Base-by-base conservation (phyloP, 768 basidiomycete species). In the Mycena galopus region DNA sequence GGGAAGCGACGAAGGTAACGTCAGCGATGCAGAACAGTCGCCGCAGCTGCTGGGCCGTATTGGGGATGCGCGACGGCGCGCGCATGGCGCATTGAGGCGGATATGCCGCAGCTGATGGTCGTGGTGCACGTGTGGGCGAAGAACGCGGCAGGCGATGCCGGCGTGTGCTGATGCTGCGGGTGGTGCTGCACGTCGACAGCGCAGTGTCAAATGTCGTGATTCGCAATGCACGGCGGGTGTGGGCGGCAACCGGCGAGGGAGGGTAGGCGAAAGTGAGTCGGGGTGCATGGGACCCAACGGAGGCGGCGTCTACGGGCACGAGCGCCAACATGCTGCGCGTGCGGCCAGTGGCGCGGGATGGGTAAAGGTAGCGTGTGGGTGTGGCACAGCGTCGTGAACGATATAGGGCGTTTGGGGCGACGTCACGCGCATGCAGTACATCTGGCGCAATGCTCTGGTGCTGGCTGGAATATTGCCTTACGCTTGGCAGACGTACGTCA, bases 81-180 rank as follows among this genome's bases (percentile, higher is more conserved):
- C 35, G 35, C 35, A 14, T 37, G 35, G 35, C 35, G 35, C 35
- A 37, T 37, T 37, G 35, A 37, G 35, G 35, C 35, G 35, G 51
- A 25, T 53, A 53, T 53, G 51, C 51, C 51, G 51, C 51, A 53
- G 51, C 51, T 23, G n/a, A 53, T 53, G 51, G 51, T 53, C 51
- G n/a, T 53, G 51, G 51, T 23, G 23, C 14, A 23, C 51, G n/a
- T 23, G 51, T 6, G 23, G 51, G 51, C 23, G 51, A 6, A 53
- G 51, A 53, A 53, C 51, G 51, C 51, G 51, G 19, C 51, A 23
- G 51, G 23, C 51, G 23, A 53, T 23, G n/a, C n/a, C n/a, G 23
- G 51, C 51, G n/a, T 53, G 51, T 25, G 51, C 51, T 53, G n/a
- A 23, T 14, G 51, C 23, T 53, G 51, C 51, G 51, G 51, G 51